Percentiles rank a stretch among this genome's conserved stretches.
These are phyloP conservation scores for Phytophthora ramorum DNA, from an alignment of 352 stramenopile species.

Conservation along the genomic window DNA sequence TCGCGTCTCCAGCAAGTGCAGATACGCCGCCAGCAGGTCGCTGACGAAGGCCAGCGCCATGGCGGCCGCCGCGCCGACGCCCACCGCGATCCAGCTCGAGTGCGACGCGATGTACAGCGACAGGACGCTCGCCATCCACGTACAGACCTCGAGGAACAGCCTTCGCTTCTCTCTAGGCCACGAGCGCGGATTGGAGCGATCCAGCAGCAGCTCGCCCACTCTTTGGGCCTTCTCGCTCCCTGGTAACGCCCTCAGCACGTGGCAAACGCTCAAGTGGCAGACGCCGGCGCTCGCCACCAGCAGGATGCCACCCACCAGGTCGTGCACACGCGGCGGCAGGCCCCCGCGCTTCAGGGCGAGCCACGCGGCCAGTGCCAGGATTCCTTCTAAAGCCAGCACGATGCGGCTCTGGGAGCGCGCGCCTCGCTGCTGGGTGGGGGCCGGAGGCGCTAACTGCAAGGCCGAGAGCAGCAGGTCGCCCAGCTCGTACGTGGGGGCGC, in stretches of 20 bases:
- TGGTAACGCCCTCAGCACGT: conserved; percentile 36
- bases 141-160: conserved; percentile 74
- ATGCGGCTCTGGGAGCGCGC: conserved; percentile 28
- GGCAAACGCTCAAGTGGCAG: conserved; percentile 61
- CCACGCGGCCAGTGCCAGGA: conserved; percentile 39
- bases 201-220: conserved; percentile 57
- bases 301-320: conserved; percentile 61
- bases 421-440: background rate
- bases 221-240: conserved; percentile 11
- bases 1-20: conserved; percentile 57
- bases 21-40: conserved; percentile 65
- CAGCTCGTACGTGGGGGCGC: conserved; percentile 47
- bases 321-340: conserved; percentile 49
- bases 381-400: conserved; percentile 42
- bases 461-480: conserved; percentile 63
- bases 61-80: conserved; percentile 45
- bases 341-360: conserved; percentile 30
- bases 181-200: conserved; percentile 55
- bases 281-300: conserved; percentile 55
- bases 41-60: conserved; percentile 55
- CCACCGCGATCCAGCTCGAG: conserved; percentile 53
- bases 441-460: conserved; percentile 25
- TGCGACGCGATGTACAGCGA: conserved; percentile 72
- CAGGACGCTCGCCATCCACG: conserved; percentile 75
- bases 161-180: conserved; percentile 63